These are phyloP conservation scores for Neurospora terricola DNA, from an alignment of 495 filamentous ascomycete species.

Conservation along the genomic window DNA sequence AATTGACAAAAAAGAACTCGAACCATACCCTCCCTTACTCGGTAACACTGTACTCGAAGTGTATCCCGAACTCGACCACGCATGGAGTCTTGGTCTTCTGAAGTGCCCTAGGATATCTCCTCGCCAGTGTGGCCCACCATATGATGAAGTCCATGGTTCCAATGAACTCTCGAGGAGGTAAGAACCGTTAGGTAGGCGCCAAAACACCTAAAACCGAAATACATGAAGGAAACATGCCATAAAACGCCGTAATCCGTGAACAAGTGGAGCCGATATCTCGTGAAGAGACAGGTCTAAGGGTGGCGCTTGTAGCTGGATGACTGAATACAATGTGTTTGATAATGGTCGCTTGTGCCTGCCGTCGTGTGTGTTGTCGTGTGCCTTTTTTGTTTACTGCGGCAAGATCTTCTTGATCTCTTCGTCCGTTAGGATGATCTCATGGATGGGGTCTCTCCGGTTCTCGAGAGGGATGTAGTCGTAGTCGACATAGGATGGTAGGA, in stretches of 20 bases:
- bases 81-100: not conserved
- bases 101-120: not conserved
- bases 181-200: not conserved
- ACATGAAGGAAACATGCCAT: not conserved
- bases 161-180: not conserved
- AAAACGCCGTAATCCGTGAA: not conserved
- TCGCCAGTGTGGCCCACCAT: not conserved
- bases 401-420: slow-evolving; percentile 50
- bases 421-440: slow-evolving; percentile 57
- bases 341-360: not conserved
- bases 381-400: slow-evolving; percentile 28
- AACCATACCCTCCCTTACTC: not conserved
- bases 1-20: not conserved
- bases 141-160: not conserved
- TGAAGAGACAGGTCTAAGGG: slow-evolving; percentile 1
- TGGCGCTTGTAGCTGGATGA: not conserved
- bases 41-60: not conserved
- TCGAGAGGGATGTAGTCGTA: slow-evolving; percentile 51
- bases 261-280: not conserved
- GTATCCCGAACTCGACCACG: not conserved
- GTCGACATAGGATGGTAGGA: slow-evolving; percentile 47
- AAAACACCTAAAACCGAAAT: not conserved
- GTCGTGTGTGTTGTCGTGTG: not conserved
- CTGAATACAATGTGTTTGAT: not conserved
- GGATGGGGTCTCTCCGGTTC: slow-evolving; percentile 54